Base-by-base conservation (phyloP, 2,329 filamentous ascomycete genomes). In the Cyclaneusma minus region DNA sequence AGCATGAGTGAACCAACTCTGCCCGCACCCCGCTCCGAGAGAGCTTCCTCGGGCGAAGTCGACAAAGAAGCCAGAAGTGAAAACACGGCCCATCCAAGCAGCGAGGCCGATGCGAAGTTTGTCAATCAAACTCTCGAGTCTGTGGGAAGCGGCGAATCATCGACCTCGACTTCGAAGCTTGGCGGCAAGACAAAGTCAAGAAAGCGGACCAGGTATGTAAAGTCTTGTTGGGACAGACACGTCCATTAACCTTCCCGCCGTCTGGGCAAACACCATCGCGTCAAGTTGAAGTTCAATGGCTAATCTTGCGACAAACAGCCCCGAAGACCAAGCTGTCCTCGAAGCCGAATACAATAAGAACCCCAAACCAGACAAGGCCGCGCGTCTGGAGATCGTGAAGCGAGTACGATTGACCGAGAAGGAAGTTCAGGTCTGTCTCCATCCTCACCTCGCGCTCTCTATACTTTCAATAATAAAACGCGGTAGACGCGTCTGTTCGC, bases 351-450 rank as follows among this genome's bases (percentile, higher is more conserved):
- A 92, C 48, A 65, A 69, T 41, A 67, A 62, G 35, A 91, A 94
- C 49, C 70, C 82, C 5, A 94, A 93, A 52, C 87, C 87, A 17
- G 85, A 93, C 57, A 94, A 92, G 55, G 66, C 73, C 29, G 78
- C 82, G 51, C 81, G 87, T 55, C 65, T 81, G 24, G 74, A 76
- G 31, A 84, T 95, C 36, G 82, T 91, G 33, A 68, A 70, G 54
- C 79, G 74, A 52, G 84, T 94, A 34, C 78, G 81, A 13, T 64
- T 95, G 36, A 87, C 81, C 39, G 85, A 94, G 57, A 94, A 93
- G 52, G 85, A 94, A 59, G 83, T 94, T 19, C 87, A 94, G 72
- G 87, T 93, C 58, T 52, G 75, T 52, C 24, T 32, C 20, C n/a
- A n/a, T n/a, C n/a, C n/a, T n/a, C 35, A 28, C 35, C 37, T 35